Conservation (phyloP, 768 basidiomycete genomes). For the Galerina marginata region DNA sequence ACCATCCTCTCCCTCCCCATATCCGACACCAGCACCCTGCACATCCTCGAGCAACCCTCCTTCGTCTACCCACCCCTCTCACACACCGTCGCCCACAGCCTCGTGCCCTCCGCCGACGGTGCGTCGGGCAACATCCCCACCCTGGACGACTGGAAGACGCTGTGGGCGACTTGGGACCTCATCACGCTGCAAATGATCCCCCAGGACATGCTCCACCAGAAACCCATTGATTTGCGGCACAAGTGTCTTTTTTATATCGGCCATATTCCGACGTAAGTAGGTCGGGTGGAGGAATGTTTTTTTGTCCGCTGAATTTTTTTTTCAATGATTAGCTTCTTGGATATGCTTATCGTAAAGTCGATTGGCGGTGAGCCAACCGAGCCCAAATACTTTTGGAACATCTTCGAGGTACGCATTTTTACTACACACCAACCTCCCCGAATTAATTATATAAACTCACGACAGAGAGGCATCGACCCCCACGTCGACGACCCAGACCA, state of each 20-base stretch:
- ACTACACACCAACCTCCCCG: background rate
- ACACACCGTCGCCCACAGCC: conserved; percentile 34
- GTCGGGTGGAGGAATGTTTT: background rate
- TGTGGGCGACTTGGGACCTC: conserved; percentile 91
- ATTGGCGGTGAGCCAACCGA: conserved; percentile 75
- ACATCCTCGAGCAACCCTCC: conserved; percentile 48
- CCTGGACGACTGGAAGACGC: conserved; percentile 68
- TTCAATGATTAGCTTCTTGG: conserved; percentile 62
- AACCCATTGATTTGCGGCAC: conserved; percentile 91
- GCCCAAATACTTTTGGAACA: conserved; percentile 71
- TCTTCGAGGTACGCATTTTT: conserved; percentile 63
- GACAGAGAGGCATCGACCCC: conserved; percentile 86
- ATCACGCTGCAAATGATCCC: conserved; percentile 89
- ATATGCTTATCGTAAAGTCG: conserved; percentile 80
- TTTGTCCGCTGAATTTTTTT: background rate
- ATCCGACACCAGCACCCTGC: conserved; percentile 29
- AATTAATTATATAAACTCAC: background rate
- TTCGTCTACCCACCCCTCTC: conserved; percentile 47
- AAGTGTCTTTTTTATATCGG: conserved; percentile 95
- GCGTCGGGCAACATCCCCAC: conserved; percentile 63
- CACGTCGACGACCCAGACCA: conserved; percentile 89
- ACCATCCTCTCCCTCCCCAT: conserved; percentile 38
- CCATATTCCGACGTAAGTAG: conserved; percentile 79
- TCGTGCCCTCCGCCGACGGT: conserved; percentile 24
- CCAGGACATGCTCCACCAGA: conserved; percentile 74